These are phyloP conservation scores for Puccinia novopanici DNA, from an alignment of 1,284 basidiomycete genomes.

Conservation along the genomic window DNA sequence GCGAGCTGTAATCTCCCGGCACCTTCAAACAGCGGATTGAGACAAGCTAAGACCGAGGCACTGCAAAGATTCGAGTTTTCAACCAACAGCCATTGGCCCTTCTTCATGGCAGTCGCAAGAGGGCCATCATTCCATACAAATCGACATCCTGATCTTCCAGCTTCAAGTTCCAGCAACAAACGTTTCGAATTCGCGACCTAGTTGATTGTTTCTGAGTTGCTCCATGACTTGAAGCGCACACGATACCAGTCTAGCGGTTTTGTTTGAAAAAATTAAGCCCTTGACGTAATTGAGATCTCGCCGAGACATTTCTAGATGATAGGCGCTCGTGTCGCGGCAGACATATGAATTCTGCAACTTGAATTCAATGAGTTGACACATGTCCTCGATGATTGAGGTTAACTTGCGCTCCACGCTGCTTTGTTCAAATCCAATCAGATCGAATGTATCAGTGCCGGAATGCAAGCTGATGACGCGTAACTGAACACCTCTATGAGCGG, in stretches of 20 bases:
- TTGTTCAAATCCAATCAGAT: slow-evolving; percentile 95
- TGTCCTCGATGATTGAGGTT: slow-evolving; percentile 19
- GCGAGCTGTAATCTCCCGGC: slow-evolving; percentile 79
- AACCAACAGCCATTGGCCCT: slow-evolving; percentile 85
- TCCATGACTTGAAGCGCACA: not conserved
- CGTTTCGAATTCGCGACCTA: not conserved
- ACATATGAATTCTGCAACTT: slow-evolving; percentile 3
- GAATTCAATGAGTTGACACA: slow-evolving; percentile 30
- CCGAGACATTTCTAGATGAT: slow-evolving; percentile 27
- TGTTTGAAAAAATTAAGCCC: no score
- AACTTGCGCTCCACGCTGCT: slow-evolving; percentile 58
- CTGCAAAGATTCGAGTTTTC: slow-evolving; percentile 94
- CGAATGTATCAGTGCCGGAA: slow-evolving; percentile 82
- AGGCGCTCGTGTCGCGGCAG: not conserved
- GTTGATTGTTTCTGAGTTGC: not conserved
- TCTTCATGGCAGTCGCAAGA: slow-evolving; percentile 80
- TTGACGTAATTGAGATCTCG: no score
- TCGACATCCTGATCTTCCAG: slow-evolving; percentile 53
- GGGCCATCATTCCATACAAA: slow-evolving; percentile 98
- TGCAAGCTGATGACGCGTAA: slow-evolving; percentile 77
- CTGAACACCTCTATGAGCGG: slow-evolving; percentile 69
- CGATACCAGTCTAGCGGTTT: no score
- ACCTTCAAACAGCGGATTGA: slow-evolving; percentile 93
- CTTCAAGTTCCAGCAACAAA: slow-evolving; percentile 36
- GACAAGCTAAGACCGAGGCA: slow-evolving; percentile 90